These are phyloP conservation scores for Microbotryum scabiosae DNA, from an alignment of 1,284 basidiomycete species.

Conservation along the genomic window DNA sequence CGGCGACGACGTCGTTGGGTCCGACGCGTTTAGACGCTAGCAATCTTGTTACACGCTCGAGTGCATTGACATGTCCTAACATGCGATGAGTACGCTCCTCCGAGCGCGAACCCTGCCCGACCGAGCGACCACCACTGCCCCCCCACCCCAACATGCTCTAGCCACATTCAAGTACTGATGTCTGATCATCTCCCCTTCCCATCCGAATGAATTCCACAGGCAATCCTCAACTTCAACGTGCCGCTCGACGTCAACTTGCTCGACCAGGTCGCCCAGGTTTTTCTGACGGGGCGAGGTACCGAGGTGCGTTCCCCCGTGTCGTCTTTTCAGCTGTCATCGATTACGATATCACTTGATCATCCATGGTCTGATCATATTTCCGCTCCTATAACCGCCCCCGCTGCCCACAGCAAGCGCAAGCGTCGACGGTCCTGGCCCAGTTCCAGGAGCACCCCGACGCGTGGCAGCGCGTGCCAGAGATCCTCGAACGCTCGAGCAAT, in stretches of 20 bases:
- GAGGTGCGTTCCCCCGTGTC: slow-evolving; percentile 50
- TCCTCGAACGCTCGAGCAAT: slow-evolving; percentile 76
- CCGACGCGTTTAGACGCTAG: no score
- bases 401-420: slow-evolving; percentile 17
- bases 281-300: slow-evolving; percentile 67
- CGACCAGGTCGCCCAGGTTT: slow-evolving; percentile 75
- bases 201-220: slow-evolving; percentile 43
- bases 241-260: slow-evolving; percentile 76
- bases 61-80: no score
- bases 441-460: slow-evolving; percentile 96
- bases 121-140: no score
- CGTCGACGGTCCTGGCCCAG: slow-evolving; percentile 65
- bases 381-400: not conserved
- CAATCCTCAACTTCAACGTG: slow-evolving; percentile 72
- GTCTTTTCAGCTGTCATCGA: slow-evolving; percentile 1
- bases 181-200: no score
- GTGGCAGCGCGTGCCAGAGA: slow-evolving; percentile 93
- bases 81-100: no score
- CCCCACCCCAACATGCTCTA: no score
- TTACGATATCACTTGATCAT: slow-evolving; percentile 4
- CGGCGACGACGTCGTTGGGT: no score
- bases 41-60: no score
- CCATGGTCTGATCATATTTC: not conserved
- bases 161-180: no score
- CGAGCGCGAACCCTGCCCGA: no score